Conservation (phyloP, 345 rosid species). For the Boechera divaricarpa region DNA sequence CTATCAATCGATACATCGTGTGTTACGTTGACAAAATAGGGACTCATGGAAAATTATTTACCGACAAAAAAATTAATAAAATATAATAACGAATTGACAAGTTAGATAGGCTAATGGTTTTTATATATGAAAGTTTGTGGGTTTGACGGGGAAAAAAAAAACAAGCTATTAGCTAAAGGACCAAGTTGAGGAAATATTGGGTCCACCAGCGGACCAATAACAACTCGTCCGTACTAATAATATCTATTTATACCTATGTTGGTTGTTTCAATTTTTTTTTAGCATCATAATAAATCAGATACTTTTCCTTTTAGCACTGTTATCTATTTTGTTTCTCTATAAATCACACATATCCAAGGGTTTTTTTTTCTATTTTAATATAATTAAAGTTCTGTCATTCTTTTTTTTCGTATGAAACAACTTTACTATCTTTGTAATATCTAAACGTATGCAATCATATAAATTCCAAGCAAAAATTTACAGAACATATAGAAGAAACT, state of each 20-base stretch:
- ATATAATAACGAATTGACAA: too few relatives aligned
- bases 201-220: constrained; percentile 35
- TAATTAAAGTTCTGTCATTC: neutral
- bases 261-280: constrained; percentile 23
- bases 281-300: constrained; percentile 33
- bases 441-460: neutral
- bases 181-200: constrained; percentile 36
- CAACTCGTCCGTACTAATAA: constrained; percentile 38
- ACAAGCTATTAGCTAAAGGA: constrained; percentile 31
- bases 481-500: neutral
- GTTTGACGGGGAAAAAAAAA: too few relatives aligned
- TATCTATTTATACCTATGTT: constrained; percentile 37
- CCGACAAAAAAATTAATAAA: constrained; percentile 3
- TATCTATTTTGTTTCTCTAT: constrained; percentile 28
- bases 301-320: constrained; percentile 9
- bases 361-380: neutral
- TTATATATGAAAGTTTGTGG: too few relatives aligned
- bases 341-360: neutral
- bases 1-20: neutral
- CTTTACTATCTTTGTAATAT: neutral
- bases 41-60: constrained; percentile 9
- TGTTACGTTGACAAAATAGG: constrained; percentile 26
- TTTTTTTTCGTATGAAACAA: neutral
- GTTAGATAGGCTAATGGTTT: too few relatives aligned
- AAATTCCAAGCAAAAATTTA: neutral